phyloP scores from a whole-genome alignment of 1,284 basidiomycete species.

The Porodaedalea pini region DNA sequence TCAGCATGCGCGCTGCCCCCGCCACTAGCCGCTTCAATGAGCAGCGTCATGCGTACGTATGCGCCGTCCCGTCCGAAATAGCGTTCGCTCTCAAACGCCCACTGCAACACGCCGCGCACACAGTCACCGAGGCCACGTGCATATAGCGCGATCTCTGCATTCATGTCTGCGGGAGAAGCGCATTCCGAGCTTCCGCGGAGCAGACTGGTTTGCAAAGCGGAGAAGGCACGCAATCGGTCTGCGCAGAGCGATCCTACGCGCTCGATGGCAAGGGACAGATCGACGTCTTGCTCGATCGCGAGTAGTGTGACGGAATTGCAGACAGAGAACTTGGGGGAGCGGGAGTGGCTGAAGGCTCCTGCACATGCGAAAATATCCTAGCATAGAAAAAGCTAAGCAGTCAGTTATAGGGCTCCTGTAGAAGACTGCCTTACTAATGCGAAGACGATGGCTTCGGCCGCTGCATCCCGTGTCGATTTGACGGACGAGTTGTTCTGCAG shows the following conservation, averaged over 20 bases:
- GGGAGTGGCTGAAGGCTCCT: neutral
- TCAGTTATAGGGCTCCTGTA: neutral
- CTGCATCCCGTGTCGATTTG: neutral
- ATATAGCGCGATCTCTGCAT: slow-evolving; percentile 4
- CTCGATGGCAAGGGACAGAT: neutral
- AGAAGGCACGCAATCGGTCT: neutral
- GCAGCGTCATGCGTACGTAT: slow-evolving; percentile 5
- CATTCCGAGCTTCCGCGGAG: neutral
- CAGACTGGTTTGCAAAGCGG: neutral
- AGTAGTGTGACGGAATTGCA: slow-evolving; percentile 6
- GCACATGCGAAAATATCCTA: slow-evolving; percentile 14
- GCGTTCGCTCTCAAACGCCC: slow-evolving; percentile 13
- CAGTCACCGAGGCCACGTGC: slow-evolving; percentile 8
- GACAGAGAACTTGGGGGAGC: neutral
- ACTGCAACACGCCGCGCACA: slow-evolving; percentile 11
- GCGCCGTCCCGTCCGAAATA: slow-evolving; percentile 9
- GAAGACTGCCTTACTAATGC: slow-evolving; percentile 1
- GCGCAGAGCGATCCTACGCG: neutral
- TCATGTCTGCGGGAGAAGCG: neutral
- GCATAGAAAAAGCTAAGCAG: neutral
- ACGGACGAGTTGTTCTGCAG: neutral
- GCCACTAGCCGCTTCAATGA: neutral
- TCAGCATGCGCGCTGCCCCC: no score
- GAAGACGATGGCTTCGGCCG: slow-evolving; percentile 7
- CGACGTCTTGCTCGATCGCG: neutral